Percentiles rank a stretch among this genome's conserved stretches.
phyloP scores from a whole-genome alignment of 768 basidiomycete genomes.

The Podaxis rugospora region DNA sequence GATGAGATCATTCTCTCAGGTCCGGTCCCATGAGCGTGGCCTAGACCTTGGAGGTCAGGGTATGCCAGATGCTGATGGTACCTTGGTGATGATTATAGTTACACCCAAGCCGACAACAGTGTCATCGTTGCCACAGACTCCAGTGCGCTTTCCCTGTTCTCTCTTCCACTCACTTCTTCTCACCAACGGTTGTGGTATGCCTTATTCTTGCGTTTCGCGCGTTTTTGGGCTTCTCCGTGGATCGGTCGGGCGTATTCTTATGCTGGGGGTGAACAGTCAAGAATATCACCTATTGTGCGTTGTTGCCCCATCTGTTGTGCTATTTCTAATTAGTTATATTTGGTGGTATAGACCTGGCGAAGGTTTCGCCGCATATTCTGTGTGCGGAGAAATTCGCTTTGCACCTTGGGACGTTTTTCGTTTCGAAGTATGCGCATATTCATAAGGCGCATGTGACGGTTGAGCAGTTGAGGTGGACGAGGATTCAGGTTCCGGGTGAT shows the following conservation, averaged over 20 bases:
- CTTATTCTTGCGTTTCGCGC: background rate
- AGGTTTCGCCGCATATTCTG: conserved; percentile 84
- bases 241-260: background rate
- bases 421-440: conserved; percentile 77
- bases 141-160: conserved; percentile 41
- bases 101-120: conserved; percentile 85
- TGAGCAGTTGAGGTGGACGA: conserved; percentile 80
- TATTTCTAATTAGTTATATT: background rate
- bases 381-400: conserved; percentile 82
- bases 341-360: conserved; percentile 64
- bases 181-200: background rate
- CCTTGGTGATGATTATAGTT: conserved; percentile 37
- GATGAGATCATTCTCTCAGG: background rate
- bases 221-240: background rate
- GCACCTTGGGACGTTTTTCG: conserved; percentile 80
- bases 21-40: background rate
- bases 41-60: background rate
- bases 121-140: conserved; percentile 91
- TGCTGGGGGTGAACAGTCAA: conserved; percentile 40
- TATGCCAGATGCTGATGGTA: background rate
- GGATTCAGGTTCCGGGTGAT: conserved; percentile 52
- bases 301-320: background rate
- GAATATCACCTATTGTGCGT: conserved; percentile 61
- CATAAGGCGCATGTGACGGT: conserved; percentile 65
- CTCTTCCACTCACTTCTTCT: background rate